Percentiles rank a stretch among this genome's conserved stretches.
Conservation (phyloP, 306 rosid genomes). For the Cicer chorassanicum region DNA sequence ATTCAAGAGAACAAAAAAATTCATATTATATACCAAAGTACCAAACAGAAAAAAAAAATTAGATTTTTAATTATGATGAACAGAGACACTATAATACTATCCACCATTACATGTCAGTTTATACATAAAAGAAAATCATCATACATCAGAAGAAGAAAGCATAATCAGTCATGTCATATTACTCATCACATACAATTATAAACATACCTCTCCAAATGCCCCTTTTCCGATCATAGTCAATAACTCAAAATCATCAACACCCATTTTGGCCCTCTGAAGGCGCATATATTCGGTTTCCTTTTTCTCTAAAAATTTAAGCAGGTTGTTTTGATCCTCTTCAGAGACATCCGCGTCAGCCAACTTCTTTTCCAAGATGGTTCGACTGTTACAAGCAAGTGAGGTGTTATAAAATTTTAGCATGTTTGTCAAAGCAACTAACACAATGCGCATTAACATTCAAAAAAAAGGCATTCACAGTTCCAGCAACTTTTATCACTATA, state of each 20-base stretch:
- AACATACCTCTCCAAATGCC: conserved; percentile 96
- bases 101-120: conserved; percentile 21
- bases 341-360: conserved; percentile 98
- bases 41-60: background rate
- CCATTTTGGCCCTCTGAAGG: conserved; percentile 98
- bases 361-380: conserved; percentile 86
- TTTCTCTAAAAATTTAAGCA: conserved; percentile 89
- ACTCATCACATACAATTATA: conserved; percentile 6
- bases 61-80: conserved; percentile 28
- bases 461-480: conserved; percentile 34
- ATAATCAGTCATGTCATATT: conserved; percentile 20
- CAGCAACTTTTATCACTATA: conserved; percentile 32
- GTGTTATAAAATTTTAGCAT: conserved; percentile 16
- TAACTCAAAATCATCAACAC: conserved; percentile 89
- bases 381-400: conserved; percentile 55
- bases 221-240: conserved; percentile 98
- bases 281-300: conserved; percentile 99
- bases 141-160: conserved; percentile 33
- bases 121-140: conserved; percentile 34
- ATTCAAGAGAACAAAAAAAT: conserved; percentile 26
- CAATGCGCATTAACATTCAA: conserved; percentile 32
- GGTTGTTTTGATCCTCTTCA: conserved; percentile 95
- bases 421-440: conserved; percentile 24
- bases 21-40: background rate
- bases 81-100: conserved; percentile 5